Evolutionary conservation across 1,139 yeast genomes (phyloP), one percentile per base, ranked within the genome.

Genomic region (Trichomonascaceae sp.): DNA sequence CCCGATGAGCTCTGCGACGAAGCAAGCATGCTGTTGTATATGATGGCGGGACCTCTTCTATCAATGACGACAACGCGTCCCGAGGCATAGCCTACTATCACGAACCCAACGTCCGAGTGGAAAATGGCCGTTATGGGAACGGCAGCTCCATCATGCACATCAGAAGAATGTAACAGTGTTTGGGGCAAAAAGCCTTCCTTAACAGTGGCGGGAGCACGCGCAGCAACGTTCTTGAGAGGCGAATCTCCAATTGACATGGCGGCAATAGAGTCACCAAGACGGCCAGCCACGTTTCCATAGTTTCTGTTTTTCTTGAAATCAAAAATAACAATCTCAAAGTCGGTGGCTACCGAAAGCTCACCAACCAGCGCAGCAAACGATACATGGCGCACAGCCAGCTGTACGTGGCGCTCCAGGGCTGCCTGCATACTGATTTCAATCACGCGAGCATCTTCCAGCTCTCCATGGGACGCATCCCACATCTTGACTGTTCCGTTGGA

Each of bases 401-500:
- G 59, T 1, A 51, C 47, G 2, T 65, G 56, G 13, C 59, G 50
- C 35, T 64, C 67, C 23, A 74, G 46, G 4, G 73, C 65, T 26
- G 60, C 59, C 1, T 70, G 56, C 18, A 74, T 59, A 43, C 69
- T 67, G 26, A 75, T 63, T 42, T 73, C 78, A 43, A 75, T 58
- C 2, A 71, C 73, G 5, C 67, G 60, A n/a, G 71, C 62, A 32
- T 76, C 84, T 39, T 69, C 77, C 13, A 56, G 43, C 45, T 81
- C 94, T 17, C 80, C 81, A 41, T 76, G 73, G 0, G 93, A 74
- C 1, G 85, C 76, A 54, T 87, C 95, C 68, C 82, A 75, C 15
- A 89, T 54, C 42, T 93, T 67, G 0, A 89, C 74, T 16, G 72
- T 65, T 0, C 96, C 97, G 48, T 77, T 75, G 26, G 69, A 69